These are phyloP conservation scores for Emergomyces orientalis DNA, from an alignment of 2,329 filamentous ascomycete genomes.

Conservation along the genomic window DNA sequence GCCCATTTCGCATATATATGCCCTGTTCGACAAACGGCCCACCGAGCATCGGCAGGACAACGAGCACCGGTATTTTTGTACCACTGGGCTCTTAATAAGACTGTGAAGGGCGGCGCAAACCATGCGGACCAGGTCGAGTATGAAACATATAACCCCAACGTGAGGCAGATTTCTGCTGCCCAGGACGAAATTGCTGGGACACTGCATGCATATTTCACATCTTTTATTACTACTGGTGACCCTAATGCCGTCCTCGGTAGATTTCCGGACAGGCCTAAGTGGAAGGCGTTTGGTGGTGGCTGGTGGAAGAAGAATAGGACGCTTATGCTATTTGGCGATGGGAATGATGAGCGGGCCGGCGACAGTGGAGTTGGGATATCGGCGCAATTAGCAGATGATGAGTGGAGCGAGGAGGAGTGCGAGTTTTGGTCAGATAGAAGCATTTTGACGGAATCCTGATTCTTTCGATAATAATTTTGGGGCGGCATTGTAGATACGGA, in stretches of 20 bases:
- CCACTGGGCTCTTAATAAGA: conserved; percentile 45
- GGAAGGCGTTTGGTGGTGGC: conserved; percentile 27
- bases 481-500: no score
- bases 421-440: conserved; percentile 37
- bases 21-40: conserved; percentile 40
- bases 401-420: conserved; percentile 38
- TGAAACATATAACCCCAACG: conserved; percentile 35
- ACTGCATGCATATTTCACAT: conserved; percentile 42
- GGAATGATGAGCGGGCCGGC: conserved; percentile 42
- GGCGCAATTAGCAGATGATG: conserved; percentile 34
- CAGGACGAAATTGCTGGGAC: conserved; percentile 38
- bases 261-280: conserved; percentile 26
- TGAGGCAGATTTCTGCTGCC: conserved; percentile 28
- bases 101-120: conserved; percentile 37
- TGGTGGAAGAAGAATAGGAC: conserved; percentile 17
- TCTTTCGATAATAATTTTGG: no score
- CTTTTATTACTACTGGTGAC: conserved; percentile 41
- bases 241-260: conserved; percentile 32
- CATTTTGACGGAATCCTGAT: conserved; percentile 15
- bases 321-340: conserved; percentile 41
- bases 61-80: conserved; percentile 42
- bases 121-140: conserved; percentile 44
- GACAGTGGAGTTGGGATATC: conserved; percentile 30
- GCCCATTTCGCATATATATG: conserved; percentile 44
- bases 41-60: conserved; percentile 27